A percentile compares a stretch with the other conserved stretches of the same genome.
Evolutionary conservation across 345 rosid genomes (phyloP).

Genomic region (Arabis hirsuta): DNA sequence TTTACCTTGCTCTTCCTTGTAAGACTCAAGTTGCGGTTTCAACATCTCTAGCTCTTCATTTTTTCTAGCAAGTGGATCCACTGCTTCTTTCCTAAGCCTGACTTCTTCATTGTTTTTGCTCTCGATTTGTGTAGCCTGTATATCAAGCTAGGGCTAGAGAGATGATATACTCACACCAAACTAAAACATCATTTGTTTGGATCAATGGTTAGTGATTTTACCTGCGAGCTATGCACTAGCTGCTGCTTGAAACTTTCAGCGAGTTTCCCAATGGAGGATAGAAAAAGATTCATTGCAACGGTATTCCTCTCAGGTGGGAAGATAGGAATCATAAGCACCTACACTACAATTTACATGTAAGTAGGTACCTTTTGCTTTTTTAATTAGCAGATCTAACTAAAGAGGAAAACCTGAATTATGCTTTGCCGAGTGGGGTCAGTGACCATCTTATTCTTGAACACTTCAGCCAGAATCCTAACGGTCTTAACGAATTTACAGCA

Average conservation of each 20-base stretch:
- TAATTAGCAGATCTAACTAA: neutral
- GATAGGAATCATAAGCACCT: slow-evolving; percentile 41
- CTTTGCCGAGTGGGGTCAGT: slow-evolving; percentile 2
- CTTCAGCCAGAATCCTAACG: slow-evolving; percentile 22
- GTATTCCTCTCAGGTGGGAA: slow-evolving; percentile 33
- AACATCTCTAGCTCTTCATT: slow-evolving; percentile 27
- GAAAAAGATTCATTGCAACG: slow-evolving; percentile 27
- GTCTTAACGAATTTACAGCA: slow-evolving; percentile 25
- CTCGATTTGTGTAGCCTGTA: slow-evolving; percentile 47
- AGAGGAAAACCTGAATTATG: slow-evolving; percentile 28
- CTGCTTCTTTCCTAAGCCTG: slow-evolving; percentile 37
- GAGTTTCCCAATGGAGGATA: slow-evolving; percentile 16
- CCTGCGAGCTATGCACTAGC: too few species aligned
- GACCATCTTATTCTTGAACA: slow-evolving; percentile 15
- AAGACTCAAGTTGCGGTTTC: slow-evolving; percentile 31
- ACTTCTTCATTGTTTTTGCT: slow-evolving; percentile 34
- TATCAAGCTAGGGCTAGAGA: neutral
- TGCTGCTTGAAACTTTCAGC: slow-evolving; percentile 12
- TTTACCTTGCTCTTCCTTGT: slow-evolving; percentile 19
- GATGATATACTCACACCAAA: neutral
- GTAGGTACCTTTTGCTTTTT: too few species aligned
- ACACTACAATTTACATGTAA: neutral
- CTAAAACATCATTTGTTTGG: neutral
- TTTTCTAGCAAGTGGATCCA: slow-evolving; percentile 16
- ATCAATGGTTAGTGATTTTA: neutral